These are phyloP conservation scores for Fusarium globosum DNA, from an alignment of 2,329 filamentous ascomycete species.

Conservation along the genomic window DNA sequence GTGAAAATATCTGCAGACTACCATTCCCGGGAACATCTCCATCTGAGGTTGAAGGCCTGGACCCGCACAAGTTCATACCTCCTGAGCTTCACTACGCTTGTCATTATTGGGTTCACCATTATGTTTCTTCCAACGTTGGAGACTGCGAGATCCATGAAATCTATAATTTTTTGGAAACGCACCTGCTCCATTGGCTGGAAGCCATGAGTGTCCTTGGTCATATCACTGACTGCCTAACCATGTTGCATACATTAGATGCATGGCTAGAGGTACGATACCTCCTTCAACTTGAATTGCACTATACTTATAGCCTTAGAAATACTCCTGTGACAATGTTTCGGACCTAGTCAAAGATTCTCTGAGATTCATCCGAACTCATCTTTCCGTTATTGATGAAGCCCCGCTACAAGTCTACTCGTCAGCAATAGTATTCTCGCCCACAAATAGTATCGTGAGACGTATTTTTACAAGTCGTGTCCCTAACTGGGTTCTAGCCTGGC, in stretches of 20 bases:
- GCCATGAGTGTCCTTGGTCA: background rate
- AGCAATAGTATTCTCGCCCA: background rate
- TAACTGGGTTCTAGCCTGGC: background rate
- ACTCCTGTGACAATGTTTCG: fast-evolving
- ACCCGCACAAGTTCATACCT: background rate
- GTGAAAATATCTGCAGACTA: background rate
- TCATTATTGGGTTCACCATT: conserved; percentile 49
- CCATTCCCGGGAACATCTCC: background rate
- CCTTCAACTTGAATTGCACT: fast-evolving
- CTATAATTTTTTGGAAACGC: fast-evolving
- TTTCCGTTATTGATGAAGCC: background rate
- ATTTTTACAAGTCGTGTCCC: background rate
- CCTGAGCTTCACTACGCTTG: conserved; percentile 12
- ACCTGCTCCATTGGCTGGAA: background rate
- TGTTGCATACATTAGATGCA: background rate
- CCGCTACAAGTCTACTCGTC: background rate
- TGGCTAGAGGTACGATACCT: fast-evolving
- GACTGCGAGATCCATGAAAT: fast-evolving
- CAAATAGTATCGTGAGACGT: background rate
- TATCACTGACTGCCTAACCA: fast-evolving
- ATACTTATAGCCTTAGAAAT: background rate
- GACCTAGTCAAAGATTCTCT: background rate
- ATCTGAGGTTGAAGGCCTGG: fast-evolving
- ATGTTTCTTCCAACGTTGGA: fast-evolving
- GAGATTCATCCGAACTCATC: background rate